phyloP scores from a whole-genome alignment of 805 yeast species.

The Cyberlindnera saturnus region DNA sequence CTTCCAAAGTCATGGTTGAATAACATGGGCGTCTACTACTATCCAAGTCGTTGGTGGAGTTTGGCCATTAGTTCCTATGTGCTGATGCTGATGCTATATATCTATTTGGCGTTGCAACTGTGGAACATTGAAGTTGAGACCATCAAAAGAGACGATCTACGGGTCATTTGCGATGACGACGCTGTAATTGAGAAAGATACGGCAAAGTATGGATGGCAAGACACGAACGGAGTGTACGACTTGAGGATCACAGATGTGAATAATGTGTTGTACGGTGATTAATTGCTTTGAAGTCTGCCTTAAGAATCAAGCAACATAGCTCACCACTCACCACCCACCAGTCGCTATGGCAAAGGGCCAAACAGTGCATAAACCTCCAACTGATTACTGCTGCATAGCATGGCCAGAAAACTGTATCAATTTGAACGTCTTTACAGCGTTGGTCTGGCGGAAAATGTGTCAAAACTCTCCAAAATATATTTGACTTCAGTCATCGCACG shows the following conservation, averaged over 20 bases:
- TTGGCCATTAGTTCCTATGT: slow-evolving; percentile 67
- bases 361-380: no score
- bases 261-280: slow-evolving; percentile 45
- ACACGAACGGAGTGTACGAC: slow-evolving; percentile 86
- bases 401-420: no score
- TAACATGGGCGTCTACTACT: slow-evolving; percentile 53
- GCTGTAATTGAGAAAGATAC: slow-evolving; percentile 24
- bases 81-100: slow-evolving; percentile 64
- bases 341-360: no score
- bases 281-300: neutral
- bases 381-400: no score
- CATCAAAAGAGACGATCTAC: slow-evolving; percentile 46
- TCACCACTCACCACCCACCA: no score
- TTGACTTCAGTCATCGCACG: no score
- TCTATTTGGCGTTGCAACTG: slow-evolving; percentile 61
- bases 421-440: no score
- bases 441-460: no score
- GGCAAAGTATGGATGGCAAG: slow-evolving; percentile 38
- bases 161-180: slow-evolving; percentile 66
- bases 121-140: slow-evolving; percentile 79
- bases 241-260: slow-evolving; percentile 69
- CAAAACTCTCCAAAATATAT: no score
- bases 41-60: slow-evolving; percentile 93
- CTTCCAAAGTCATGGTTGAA: slow-evolving; percentile 56
- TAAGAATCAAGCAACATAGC: neutral